Conservation (phyloP, 2,329 filamentous ascomycete species). For the Trichoderma koningiopsis region DNA sequence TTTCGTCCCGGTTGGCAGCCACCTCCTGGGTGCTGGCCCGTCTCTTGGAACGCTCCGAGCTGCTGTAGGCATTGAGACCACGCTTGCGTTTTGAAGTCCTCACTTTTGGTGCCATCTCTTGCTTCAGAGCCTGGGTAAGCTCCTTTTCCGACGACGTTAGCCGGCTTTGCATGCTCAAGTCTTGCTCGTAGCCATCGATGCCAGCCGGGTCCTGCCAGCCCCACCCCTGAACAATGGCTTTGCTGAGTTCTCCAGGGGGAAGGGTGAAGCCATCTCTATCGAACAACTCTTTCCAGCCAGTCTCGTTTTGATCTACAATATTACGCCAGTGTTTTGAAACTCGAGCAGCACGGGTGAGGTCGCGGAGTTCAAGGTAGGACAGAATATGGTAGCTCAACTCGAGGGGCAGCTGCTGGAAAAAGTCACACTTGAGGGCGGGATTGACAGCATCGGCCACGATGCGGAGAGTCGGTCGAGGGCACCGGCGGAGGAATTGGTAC, state of each 20-base stretch:
- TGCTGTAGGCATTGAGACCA: conserved; percentile 47
- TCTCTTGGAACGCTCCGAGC: conserved; percentile 56
- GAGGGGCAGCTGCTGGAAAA: conserved; percentile 77
- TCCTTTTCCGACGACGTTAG: conserved; percentile 58
- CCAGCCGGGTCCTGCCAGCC: conserved; percentile 91
- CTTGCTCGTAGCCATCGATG: conserved; percentile 73
- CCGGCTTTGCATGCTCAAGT: conserved; percentile 65
- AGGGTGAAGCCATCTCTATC: conserved; percentile 81
- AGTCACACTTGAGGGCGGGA: conserved; percentile 92
- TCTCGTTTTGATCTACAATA: conserved; percentile 89
- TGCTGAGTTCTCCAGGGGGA: conserved; percentile 78
- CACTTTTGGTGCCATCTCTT: conserved; percentile 47
- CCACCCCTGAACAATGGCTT: conserved; percentile 90
- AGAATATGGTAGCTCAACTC: conserved; percentile 88
- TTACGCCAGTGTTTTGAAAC: conserved; percentile 94
- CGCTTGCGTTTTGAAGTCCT: conserved; percentile 61
- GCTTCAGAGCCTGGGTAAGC: conserved; percentile 46
- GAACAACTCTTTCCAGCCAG: conserved; percentile 91
- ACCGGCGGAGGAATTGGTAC: conserved; percentile 90
- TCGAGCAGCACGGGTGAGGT: conserved; percentile 86
- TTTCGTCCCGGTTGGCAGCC: conserved; percentile 47
- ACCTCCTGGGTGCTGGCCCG: conserved; percentile 53
- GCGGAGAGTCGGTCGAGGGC: conserved; percentile 83
- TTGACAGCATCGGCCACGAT: conserved; percentile 90
- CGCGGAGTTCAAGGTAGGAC: conserved; percentile 80